These are phyloP conservation scores for Stachybotrys chartarum DNA, from an alignment of 2,329 filamentous ascomycete species.

Conservation along the genomic window DNA sequence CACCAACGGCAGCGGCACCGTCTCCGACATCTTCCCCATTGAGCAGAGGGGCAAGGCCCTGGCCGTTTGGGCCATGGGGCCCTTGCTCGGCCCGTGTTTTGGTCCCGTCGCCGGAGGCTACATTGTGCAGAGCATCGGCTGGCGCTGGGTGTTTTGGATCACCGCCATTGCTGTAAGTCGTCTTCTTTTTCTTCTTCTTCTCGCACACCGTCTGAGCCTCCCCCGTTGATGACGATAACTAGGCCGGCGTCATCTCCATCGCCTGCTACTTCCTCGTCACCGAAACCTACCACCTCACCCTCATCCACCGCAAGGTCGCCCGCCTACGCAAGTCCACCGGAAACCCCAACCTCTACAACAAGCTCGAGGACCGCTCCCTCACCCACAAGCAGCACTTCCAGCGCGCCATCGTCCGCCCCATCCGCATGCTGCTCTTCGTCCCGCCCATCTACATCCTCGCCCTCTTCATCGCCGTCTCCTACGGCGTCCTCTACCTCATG, in stretches of 20 bases:
- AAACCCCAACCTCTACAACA: conserved; percentile 41
- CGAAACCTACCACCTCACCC: conserved; percentile 52
- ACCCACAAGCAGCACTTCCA: conserved; percentile 24
- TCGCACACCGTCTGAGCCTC: fast-evolving
- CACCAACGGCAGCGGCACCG: conserved; percentile 59
- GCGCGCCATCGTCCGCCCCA: conserved; percentile 54
- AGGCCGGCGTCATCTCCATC: conserved; percentile 22
- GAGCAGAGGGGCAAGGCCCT: conserved; percentile 56
- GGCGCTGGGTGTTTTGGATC: conserved; percentile 39
- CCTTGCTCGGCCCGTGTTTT: conserved; percentile 49
- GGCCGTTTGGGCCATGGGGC: conserved; percentile 56
- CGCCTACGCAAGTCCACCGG: conserved; percentile 44
- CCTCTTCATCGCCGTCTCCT: conserved; percentile 57
- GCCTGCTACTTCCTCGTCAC: conserved; percentile 39
- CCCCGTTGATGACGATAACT: not conserved
- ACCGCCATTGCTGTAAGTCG: conserved; percentile 18
- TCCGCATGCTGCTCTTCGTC: conserved; percentile 52
- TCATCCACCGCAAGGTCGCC: conserved; percentile 51
- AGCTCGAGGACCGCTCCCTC: conserved; percentile 9
- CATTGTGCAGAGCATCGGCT: conserved; percentile 31
- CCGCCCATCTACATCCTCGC: conserved; percentile 62
- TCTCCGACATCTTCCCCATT: conserved; percentile 56
- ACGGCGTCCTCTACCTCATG: conserved; percentile 54
- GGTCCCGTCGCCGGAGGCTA: conserved; percentile 41
- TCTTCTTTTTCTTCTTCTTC: not conserved